Base-by-base conservation (phyloP, 352 stramenopile species). In the Aphanomyces astaci region DNA sequence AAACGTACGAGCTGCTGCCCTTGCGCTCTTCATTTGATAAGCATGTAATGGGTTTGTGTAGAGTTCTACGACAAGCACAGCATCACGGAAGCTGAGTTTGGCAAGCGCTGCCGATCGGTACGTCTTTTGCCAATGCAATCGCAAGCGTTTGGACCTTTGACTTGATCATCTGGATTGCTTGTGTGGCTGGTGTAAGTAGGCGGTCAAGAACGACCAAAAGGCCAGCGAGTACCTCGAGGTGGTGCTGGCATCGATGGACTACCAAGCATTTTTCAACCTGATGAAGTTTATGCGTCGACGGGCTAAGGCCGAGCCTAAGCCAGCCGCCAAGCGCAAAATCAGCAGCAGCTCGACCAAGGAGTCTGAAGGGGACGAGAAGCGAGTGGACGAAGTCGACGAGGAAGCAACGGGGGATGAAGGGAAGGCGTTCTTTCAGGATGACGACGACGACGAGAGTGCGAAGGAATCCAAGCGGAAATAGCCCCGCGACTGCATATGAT, bases 241-340 rank as follows among this genome's bases (percentile, higher is more conserved):
- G 17, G 82, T 91, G 60, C 72, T 89, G 36, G 82, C 82, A 43
- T 91, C 82, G 51, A 91, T 89, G 80, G 80, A 89, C 70, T 89
- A 89, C 64, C 73, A 87, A 33, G 81, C 81, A 5, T 90, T 91
- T 72, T 88, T 75, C 63, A 57, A 75, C 31, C 76, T 91, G 45
- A 91, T 91, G 81, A 87, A 88, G 71, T 70, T 75, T 46, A 89
- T 91, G 81, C 81, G 81, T 2, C 74, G 71, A 31, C 76, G 82
- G 2, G 81, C 82, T 10, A 71, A 73, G 11, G 71, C 80, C 24
- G 77, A 88, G 45, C 82, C 39, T 3, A 71, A 65, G 27, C 10
- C 7, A 59, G 5, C 51, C 1, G 19, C 51, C 62, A 54, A 55
- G 40, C 56, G 46, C 17, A 60, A 72, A 36, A n/a, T 70, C 15